A percentile compares a stretch with the other conserved stretches of the same genome.
Evolutionary conservation across 1,139 yeast genomes (phyloP).

Genomic region (Geotrichum restrictum): DNA sequence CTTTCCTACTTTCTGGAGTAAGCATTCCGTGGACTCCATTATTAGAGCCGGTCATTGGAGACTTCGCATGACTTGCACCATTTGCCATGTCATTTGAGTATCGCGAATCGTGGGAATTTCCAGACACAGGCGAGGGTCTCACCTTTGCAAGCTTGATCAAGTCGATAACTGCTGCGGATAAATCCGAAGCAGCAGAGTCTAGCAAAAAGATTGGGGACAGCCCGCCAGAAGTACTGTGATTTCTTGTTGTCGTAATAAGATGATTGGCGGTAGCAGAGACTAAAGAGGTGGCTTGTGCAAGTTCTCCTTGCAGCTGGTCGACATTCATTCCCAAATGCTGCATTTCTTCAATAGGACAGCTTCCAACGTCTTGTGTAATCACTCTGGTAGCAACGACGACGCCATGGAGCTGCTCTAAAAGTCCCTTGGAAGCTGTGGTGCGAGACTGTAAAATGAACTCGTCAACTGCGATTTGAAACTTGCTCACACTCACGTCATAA

Average conservation of each 20-base stretch:
- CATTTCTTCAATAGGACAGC: constrained; percentile 32
- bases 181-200: constrained; percentile 74
- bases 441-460: constrained; percentile 36
- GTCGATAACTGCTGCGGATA: constrained; percentile 70
- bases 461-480: constrained; percentile 36
- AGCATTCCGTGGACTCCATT: not conserved
- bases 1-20: not conserved
- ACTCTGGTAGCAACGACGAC: constrained; percentile 39
- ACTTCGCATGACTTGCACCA: not conserved
- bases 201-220: constrained; percentile 68
- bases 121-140: constrained; percentile 22
- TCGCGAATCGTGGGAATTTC: not conserved
- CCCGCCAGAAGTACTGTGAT: constrained; percentile 60
- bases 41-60: not conserved
- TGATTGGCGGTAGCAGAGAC: constrained; percentile 71
- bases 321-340: constrained; percentile 5
- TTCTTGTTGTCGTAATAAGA: constrained; percentile 73
- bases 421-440: constrained; percentile 23
- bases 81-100: not conserved
- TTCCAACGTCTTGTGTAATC: constrained; percentile 40
- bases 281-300: constrained; percentile 37
- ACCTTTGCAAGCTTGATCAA: constrained; percentile 57
- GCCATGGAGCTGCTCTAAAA: constrained; percentile 35
- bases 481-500: constrained; percentile 30
- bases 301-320: constrained; percentile 28